Base-by-base conservation (phyloP, 2,329 filamentous ascomycete species). In the Colletotrichum coccodes region DNA sequence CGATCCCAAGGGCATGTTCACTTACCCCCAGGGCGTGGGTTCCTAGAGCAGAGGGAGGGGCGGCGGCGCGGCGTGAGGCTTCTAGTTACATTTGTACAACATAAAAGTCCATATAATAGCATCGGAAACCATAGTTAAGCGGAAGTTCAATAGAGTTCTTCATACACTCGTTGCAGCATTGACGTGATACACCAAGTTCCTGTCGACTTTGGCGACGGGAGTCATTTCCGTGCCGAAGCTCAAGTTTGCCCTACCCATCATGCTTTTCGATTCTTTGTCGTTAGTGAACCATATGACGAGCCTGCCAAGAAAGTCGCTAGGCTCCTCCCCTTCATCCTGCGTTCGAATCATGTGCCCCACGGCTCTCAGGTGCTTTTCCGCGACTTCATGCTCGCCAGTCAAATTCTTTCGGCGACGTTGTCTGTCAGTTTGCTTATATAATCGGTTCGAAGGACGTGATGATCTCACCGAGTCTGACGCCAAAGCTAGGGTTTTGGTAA, bases 1-100 rank as follows among this genome's bases (percentile, higher is more conserved):
- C 2, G 82, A 85, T 59, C 82, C 82, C 0, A 72, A 73, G 2
- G 76, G 83, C 61, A 62, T 83, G 44, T 84, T 85, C 63, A 81
- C 81, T 54, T 82, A 80, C 63, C 81, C 81, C 4, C 78, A 81
- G 64, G 64, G 67, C 6, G 52, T 70, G 18, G 53, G 52, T 4
- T 60, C 65, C 12, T 57, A 67, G n/a, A 16, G 7, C 14, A 8
- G 3, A 6, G n/a, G 0, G 36, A 6, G 9, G 50, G 7, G 1
- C n/a, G n/a, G 11, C 21, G 18, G 23, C 16, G 5, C 7, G 9
- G 16, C 7, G 26, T 32, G 5, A n/a, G n/a, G n/a, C n/a, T n/a
- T 16, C 1, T 12, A 5, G 28, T 23, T 34, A 32, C 34, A 53
- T n/a, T 8, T 21, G 4, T 34, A 28, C 28, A 14, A 11, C 16